Percentiles rank a stretch among this genome's conserved stretches.
phyloP scores from a whole-genome alignment of 2,329 filamentous ascomycete genomes.

The Apiospora saccharicola region DNA sequence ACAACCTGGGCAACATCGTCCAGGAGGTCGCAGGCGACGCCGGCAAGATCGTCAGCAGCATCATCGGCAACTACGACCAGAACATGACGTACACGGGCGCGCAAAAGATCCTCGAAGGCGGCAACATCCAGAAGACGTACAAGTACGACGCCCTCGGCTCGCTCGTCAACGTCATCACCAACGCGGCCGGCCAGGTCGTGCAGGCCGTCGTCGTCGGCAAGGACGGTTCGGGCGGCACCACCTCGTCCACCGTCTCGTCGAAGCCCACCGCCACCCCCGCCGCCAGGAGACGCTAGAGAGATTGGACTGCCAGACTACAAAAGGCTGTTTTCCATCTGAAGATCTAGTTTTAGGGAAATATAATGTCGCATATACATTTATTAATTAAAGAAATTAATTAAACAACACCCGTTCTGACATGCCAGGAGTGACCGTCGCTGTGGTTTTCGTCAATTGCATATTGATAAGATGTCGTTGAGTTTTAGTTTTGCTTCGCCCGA shows the following conservation, averaged over 20 bases:
- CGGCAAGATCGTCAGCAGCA: constrained; percentile 53
- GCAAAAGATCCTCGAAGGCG: constrained; percentile 42
- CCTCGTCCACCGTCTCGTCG: constrained; percentile 28
- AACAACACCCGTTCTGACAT: not conserved
- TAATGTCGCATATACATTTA: constrained; percentile 13
- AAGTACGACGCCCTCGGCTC: constrained; percentile 54
- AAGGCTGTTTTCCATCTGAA: not conserved
- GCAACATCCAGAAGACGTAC: constrained; percentile 55
- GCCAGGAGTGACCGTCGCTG: not conserved
- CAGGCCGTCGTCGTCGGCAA: constrained; percentile 47
- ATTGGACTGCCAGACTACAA: not conserved
- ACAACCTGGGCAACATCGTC: constrained; percentile 69
- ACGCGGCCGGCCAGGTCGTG: constrained; percentile 57
- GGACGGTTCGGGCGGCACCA: constrained; percentile 29
- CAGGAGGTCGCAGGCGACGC: constrained; percentile 61
- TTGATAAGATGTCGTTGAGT: not conserved
- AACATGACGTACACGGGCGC: constrained; percentile 64
- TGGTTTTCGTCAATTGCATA: not conserved
- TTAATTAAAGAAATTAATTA: constrained; percentile 11
- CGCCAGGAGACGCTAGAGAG: not conserved
- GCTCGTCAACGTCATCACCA: constrained; percentile 59
- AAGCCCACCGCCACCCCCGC: constrained; percentile 4
- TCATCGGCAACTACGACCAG: constrained; percentile 64
- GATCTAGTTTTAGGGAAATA: not conserved
- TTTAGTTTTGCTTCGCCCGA: not conserved